A percentile compares a stretch with the other conserved stretches of the same genome.
phyloP scores from a whole-genome alignment of 345 rosid species.

The Brassica napus region Da-Ae NC_063435.1:26151001-26151500 shows the following conservation, averaged over 20 bases:
- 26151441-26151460: too few species aligned
- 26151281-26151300: neutral
- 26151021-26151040: conserved; percentile 20
- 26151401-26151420: too few species aligned
- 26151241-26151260: neutral
- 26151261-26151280: neutral
- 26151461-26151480: too few species aligned
- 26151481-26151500: too few species aligned
- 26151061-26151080: neutral
- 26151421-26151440: too few species aligned
- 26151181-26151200: conserved; percentile 9
- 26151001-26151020: conserved; percentile 1
- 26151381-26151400: neutral
- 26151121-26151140: conserved; percentile 1
- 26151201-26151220: neutral
- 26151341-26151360: neutral
- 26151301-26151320: neutral
- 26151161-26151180: conserved; percentile 14
- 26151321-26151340: neutral
- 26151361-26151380: neutral
- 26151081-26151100: neutral
- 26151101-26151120: neutral
- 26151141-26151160: neutral
- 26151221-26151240: conserved; percentile 8
- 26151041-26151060: neutral